Percentiles rank a stretch among this genome's conserved stretches.
Evolutionary conservation across 1,284 basidiomycete species (phyloP).

Genomic region (Tylopilus sp.): DNA sequence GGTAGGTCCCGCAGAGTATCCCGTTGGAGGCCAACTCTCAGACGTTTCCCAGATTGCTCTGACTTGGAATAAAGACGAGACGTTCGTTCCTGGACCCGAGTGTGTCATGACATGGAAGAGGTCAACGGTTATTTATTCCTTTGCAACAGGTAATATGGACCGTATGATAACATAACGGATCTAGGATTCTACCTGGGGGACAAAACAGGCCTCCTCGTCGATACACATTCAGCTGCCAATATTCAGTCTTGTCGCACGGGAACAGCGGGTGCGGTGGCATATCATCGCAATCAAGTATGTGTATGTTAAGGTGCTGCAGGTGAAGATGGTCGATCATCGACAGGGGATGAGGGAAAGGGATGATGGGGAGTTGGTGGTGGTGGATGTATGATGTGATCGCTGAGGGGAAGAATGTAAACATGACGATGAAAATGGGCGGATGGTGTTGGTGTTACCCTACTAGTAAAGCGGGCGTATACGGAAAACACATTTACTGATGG

Average conservation of each 20-base stretch:
- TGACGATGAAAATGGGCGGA: not conserved
- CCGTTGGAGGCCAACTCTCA: constrained; percentile 71
- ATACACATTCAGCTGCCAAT: constrained; percentile 68
- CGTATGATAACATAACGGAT: not conserved
- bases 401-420: constrained; percentile 27
- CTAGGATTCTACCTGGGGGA: constrained; percentile 47
- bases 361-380: constrained; percentile 62
- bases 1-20: constrained; percentile 59
- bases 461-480: not conserved
- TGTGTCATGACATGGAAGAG: constrained; percentile 77
- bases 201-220: constrained; percentile 54
- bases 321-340: constrained; percentile 69
- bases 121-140: constrained; percentile 47
- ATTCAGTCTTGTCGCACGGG: constrained; percentile 71
- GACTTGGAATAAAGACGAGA: constrained; percentile 53
- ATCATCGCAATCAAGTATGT: constrained; percentile 79
- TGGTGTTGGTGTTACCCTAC: constrained; percentile 32
- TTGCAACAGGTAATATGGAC: constrained; percentile 1
- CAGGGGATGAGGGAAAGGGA: constrained; percentile 42
- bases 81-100: constrained; percentile 55
- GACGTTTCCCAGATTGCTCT: constrained; percentile 65
- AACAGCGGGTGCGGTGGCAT: constrained; percentile 75
- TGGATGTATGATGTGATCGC: constrained; percentile 62
- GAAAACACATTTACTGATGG: too few species aligned
- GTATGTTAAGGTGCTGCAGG: constrained; percentile 65